These are phyloP conservation scores for Sporothrix dimorphospora DNA, from an alignment of 2,329 filamentous ascomycete species.

Conservation along the genomic window DNA sequence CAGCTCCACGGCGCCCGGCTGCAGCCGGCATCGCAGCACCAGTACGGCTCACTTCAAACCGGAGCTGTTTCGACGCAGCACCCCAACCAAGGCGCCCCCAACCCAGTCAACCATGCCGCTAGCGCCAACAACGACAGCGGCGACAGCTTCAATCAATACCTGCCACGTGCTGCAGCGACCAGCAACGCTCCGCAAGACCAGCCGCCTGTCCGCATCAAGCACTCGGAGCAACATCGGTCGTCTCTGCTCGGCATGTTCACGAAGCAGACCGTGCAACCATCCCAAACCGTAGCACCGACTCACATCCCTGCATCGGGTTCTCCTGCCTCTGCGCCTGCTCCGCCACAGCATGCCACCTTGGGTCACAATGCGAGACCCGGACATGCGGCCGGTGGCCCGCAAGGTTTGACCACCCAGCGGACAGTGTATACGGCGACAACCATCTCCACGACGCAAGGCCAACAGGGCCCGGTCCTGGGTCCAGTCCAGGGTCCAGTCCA, in stretches of 20 bases:
- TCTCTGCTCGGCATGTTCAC: slow-evolving; percentile 46
- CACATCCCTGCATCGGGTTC: background rate
- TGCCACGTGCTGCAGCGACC: background rate
- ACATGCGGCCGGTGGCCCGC: background rate
- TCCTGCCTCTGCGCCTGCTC: background rate
- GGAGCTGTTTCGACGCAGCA: background rate
- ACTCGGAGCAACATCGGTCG: slow-evolving; percentile 31
- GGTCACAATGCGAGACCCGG: slow-evolving; percentile 1
- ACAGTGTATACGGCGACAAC: slow-evolving; percentile 20
- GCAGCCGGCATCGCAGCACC: background rate
- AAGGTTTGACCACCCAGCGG: slow-evolving; percentile 7
- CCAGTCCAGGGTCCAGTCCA: background rate
- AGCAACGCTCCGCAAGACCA: background rate
- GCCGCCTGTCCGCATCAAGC: background rate
- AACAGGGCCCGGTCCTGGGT: background rate
- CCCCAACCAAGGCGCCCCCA: background rate
- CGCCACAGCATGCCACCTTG: background rate
- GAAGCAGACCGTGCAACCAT: slow-evolving; percentile 39
- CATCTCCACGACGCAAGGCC: slow-evolving; percentile 23
- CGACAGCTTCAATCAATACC: background rate
- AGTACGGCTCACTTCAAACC: background rate
- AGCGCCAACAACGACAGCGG: background rate
- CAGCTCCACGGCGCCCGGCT: background rate
- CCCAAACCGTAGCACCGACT: background rate
- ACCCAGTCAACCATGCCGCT: background rate